Evolutionary conservation across 805 yeast genomes (phyloP).

Genomic region (Candida pseudoglaebosa): DNA sequence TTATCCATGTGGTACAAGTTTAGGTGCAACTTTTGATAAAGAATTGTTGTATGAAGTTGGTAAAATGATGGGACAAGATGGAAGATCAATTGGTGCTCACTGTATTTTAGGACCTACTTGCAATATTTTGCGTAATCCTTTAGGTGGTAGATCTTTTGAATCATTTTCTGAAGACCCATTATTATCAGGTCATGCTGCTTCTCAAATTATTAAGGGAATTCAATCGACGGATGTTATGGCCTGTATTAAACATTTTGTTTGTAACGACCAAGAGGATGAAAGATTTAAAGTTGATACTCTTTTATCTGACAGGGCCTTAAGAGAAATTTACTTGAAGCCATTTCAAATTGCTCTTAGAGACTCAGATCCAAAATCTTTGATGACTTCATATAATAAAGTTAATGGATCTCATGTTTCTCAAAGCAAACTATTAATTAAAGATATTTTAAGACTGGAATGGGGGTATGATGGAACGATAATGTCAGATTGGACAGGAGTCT

Average conservation of each 20-base stretch:
- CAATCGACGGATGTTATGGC: conserved; percentile 51
- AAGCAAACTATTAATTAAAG: conserved; percentile 36
- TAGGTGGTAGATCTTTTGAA: conserved; percentile 64
- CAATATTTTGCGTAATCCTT: conserved; percentile 56
- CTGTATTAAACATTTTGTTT: conserved; percentile 58
- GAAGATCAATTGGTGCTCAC: conserved; percentile 50
- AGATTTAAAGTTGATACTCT: conserved; percentile 46
- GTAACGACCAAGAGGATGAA: conserved; percentile 60
- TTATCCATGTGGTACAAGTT: conserved; percentile 58
- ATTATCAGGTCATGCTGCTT: conserved; percentile 42
- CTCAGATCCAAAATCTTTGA: conserved; percentile 50
- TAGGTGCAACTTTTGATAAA: conserved; percentile 55
- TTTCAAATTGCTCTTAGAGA: conserved; percentile 56
- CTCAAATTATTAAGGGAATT: conserved; percentile 50
- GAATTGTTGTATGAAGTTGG: conserved; percentile 49
- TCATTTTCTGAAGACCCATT: conserved; percentile 60
- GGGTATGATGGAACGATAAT: conserved; percentile 51
- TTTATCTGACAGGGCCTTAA: conserved; percentile 55
- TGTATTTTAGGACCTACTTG: conserved; percentile 34
- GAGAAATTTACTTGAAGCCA: conserved; percentile 63
- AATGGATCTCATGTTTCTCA: conserved; percentile 60
- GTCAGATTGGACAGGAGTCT: conserved; percentile 65
- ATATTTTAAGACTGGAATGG: conserved; percentile 54
- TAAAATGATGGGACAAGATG: conserved; percentile 49
- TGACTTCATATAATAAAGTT: conserved; percentile 62